Conservation (phyloP, 2,329 filamentous ascomycete species). For the Cladosporium sp. region DNA sequence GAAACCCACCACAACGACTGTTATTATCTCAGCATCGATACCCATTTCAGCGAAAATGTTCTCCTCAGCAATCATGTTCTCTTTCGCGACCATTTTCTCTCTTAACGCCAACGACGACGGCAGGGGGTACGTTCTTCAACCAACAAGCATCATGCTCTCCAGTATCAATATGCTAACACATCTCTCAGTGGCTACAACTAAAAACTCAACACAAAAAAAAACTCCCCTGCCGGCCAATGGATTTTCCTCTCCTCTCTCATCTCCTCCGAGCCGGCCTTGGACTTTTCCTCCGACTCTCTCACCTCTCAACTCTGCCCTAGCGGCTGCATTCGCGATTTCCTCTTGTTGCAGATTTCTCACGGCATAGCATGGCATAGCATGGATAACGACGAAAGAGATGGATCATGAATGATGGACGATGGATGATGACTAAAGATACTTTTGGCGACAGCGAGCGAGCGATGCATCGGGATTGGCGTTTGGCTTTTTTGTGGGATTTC, state of each 20-base stretch:
- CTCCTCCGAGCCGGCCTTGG: conserved; percentile 22
- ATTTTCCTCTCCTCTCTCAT: conserved; percentile 22
- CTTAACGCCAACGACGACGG: conserved; percentile 29
- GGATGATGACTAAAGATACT: not conserved
- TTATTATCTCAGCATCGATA: conserved; percentile 15
- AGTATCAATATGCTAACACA: conserved; percentile 11
- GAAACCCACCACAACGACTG: conserved; percentile 19
- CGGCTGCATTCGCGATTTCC: not conserved
- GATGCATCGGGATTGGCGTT: conserved; percentile 7
- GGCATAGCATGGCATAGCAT: not conserved
- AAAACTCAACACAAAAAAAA: not conserved
- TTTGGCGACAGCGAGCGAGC: not conserved
- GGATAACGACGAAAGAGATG: conserved; percentile 1
- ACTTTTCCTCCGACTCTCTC: not conserved
- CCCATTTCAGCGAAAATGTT: not conserved
- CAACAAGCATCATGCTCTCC: not conserved
- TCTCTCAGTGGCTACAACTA: conserved; percentile 24
- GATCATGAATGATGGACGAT: not conserved
- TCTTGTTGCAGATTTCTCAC: not conserved
- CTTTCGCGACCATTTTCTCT: not conserved
- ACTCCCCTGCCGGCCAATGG: not conserved
- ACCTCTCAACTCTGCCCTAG: not conserved
- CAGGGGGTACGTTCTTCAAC: conserved; percentile 28
- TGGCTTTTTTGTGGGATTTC: not conserved
- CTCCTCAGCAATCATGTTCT: conserved; percentile 15